Percentiles rank a stretch among this genome's conserved stretches.
Conservation (phyloP, 305 asterid species). For the Fraxinus ornus region DNA sequence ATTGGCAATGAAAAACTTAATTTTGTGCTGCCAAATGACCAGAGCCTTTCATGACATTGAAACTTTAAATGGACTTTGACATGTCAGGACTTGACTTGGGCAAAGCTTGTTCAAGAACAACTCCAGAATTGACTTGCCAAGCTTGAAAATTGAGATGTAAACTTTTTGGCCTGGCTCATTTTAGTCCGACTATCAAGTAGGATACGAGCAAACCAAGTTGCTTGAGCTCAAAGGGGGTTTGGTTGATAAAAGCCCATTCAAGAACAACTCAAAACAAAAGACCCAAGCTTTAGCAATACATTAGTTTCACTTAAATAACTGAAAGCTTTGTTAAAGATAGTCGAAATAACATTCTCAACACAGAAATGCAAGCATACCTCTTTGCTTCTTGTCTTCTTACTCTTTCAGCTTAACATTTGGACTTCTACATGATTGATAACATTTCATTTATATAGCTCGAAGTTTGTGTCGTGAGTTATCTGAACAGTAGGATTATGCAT, state of each 20-base stretch:
- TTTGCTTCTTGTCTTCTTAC: neutral
- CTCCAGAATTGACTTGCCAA: neutral
- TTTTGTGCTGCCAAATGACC: neutral
- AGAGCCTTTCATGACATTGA: neutral
- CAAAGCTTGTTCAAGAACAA: neutral
- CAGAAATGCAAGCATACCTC: neutral
- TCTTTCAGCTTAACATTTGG: neutral
- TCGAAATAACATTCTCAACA: neutral
- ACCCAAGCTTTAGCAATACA: neutral
- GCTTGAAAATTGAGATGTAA: neutral
- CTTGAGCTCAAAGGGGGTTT: neutral
- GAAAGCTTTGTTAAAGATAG: neutral
- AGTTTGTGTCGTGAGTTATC: neutral
- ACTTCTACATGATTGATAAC: neutral
- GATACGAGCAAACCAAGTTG: neutral
- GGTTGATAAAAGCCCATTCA: neutral
- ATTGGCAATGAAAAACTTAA: neutral
- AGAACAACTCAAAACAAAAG: neutral
- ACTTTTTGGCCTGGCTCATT: neutral
- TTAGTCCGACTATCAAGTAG: neutral
- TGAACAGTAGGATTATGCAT: neutral
- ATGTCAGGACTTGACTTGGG: neutral
- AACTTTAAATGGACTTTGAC: neutral
- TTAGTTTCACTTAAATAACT: neutral
- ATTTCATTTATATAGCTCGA: neutral